Percentiles rank a stretch among this genome's conserved stretches.
Conservation (phyloP, 1,284 basidiomycete genomes). For the Moniliophthora roreri region DNA sequence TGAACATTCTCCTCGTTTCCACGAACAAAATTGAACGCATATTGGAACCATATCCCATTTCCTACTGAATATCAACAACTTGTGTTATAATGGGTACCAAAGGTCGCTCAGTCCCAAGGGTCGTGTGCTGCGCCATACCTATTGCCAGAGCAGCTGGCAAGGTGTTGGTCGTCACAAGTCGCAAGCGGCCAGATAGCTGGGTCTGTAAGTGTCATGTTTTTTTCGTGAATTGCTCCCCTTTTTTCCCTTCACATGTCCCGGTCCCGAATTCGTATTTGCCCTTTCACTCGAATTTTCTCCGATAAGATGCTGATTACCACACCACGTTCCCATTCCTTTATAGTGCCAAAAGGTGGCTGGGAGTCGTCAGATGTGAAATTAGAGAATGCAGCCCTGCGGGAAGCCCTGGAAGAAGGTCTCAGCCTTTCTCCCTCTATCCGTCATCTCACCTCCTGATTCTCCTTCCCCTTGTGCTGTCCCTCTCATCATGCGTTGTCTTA, state of each 20-base stretch:
- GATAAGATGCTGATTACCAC: neutral
- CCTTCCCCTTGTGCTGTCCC: conserved; percentile 31
- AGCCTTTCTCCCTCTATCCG: conserved; percentile 76
- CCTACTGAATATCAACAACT: conserved; percentile 9
- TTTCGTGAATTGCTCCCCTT: conserved; percentile 4
- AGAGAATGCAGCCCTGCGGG: conserved; percentile 81
- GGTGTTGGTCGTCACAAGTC: conserved; percentile 77
- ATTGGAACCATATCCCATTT: neutral
- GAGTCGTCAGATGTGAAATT: conserved; percentile 74
- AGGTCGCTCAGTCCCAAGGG: conserved; percentile 72
- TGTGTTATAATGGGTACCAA: conserved; percentile 64
- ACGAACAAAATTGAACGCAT: neutral
- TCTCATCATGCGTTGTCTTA: conserved; percentile 23
- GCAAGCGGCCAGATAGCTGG: conserved; percentile 76
- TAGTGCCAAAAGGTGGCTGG: conserved; percentile 87
- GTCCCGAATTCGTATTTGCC: neutral
- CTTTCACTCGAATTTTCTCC: conserved; percentile 14
- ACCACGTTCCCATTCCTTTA: conserved; percentile 5
- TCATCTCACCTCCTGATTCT: conserved; percentile 66
- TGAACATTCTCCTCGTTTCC: neutral
- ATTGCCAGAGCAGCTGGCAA: conserved; percentile 70
- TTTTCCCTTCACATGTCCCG: conserved; percentile 6
- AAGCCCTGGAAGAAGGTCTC: conserved; percentile 92
- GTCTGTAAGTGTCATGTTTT: conserved; percentile 66
- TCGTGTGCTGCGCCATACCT: conserved; percentile 85